These are phyloP conservation scores for Cinnamomum micranthum DNA, from an alignment of 164 flowering plant species.

Conservation along the genomic window DNA sequence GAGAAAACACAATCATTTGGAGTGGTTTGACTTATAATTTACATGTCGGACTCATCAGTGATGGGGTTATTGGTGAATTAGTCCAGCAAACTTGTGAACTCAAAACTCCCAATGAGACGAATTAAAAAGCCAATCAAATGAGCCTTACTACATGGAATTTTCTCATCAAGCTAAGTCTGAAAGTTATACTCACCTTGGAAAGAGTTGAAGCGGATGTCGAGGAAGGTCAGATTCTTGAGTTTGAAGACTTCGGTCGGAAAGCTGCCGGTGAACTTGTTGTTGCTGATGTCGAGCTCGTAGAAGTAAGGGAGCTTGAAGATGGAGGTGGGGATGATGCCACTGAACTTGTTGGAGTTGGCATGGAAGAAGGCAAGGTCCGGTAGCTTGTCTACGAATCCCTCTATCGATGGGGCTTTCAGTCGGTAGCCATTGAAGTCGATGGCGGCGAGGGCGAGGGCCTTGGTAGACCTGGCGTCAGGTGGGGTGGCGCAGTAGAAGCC, in stretches of 20 bases:
- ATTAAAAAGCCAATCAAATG: too few species aligned
- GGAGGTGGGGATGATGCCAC: conserved; percentile 13
- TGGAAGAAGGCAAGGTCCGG: conserved; percentile 41
- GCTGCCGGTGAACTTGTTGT: conserved; percentile 29
- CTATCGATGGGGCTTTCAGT: conserved; percentile 20
- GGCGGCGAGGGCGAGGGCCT: conserved; percentile 28
- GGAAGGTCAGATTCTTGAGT: conserved; percentile 19
- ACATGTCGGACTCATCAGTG: too few species aligned
- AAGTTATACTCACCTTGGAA: conserved; percentile 8
- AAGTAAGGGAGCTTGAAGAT: conserved; percentile 25
- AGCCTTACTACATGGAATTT: too few species aligned
- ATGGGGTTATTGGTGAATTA: too few species aligned
- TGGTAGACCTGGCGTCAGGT: conserved; percentile 31
- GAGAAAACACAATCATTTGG: too few species aligned
- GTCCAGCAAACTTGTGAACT: too few species aligned
- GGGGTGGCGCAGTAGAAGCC: conserved; percentile 56
- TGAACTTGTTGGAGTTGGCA: conserved; percentile 41
- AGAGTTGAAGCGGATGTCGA: conserved; percentile 39
- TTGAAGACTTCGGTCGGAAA: conserved; percentile 29
- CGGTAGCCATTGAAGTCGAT: conserved; percentile 41
- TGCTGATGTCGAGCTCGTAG: conserved; percentile 44
- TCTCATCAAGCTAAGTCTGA: too few species aligned
- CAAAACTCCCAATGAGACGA: too few species aligned
- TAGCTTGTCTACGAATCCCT: conserved; percentile 23
- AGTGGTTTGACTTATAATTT: too few species aligned